Base-by-base conservation (phyloP, 2,329 filamentous ascomycete genomes). In the Hypoxylon sp. region DNA sequence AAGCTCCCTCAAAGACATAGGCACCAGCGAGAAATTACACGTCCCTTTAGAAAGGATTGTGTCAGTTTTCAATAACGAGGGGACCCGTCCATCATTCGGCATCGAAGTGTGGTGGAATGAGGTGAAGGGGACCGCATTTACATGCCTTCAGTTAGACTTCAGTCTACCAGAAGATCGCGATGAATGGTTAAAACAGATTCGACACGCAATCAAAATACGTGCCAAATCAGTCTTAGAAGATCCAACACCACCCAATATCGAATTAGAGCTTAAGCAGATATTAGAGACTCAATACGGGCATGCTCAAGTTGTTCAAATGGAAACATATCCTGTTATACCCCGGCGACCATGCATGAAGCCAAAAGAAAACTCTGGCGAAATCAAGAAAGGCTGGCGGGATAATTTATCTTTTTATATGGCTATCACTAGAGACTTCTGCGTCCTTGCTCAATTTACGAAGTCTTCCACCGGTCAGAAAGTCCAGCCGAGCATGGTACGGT, bases 31-130 rank as follows among this genome's bases (percentile, higher is more conserved):
- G 73, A 75, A 79, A 24, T 50, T 85, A 33, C 81, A 84, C 53
- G 81, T 89, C 6, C 84, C 86, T 0, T 76, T 88, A 6, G 80
- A 83, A 14, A 82, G 81, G 39, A 80, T 88, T 24, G 83, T 88
- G 39, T 84, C 86, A 2, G 82, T 83, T 1, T 88, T 87, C 68
- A 82, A 82, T 31, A 83, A 86, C 31, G 86, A 88, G 72, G 82
- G 81, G 47, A 81, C 81, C 1, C 81, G 83, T 51, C 82, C 84
- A 11, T 82, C 83, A 5, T 86, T 85, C 48, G 85, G 85, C 5
- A 76, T 88, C 55, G 86, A 89, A 72, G 80, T 88, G 1, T 88
- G 86, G 86, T 88, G 86, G 86, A 83, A 81, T 63, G 82, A 82
- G 13, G 75, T 78, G 14, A 78, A 81, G 62, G 79, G 80, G 11